phyloP scores from a whole-genome alignment of 108 stramenopile genomes.

The Epipyxis sp. region DNA sequence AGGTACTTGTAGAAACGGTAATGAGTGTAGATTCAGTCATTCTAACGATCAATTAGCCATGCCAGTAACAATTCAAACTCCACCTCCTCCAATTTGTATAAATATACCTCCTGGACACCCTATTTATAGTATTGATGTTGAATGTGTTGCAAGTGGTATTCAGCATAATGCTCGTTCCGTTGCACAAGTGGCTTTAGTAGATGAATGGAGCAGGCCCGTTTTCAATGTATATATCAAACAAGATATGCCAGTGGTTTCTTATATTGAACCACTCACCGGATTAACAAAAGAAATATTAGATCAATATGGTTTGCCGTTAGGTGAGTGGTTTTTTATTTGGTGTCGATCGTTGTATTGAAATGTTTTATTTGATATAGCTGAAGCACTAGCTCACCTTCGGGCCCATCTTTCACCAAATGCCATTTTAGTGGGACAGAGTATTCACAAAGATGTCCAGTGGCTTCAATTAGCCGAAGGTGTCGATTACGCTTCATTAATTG shows the following conservation, averaged over 20 bases:
- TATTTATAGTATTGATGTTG: slow-evolving; percentile 21
- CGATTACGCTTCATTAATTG: slow-evolving; percentile 24
- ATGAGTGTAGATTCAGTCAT: not conserved
- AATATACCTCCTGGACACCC: slow-evolving; percentile 8
- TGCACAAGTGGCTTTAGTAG: slow-evolving; percentile 9
- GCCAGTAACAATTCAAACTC: not conserved
- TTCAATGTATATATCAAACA: slow-evolving; percentile 14
- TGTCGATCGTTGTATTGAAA: not conserved
- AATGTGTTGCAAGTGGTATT: slow-evolving; percentile 19
- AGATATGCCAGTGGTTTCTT: slow-evolving; percentile 27
- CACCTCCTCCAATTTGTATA: not conserved
- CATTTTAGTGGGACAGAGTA: slow-evolving; percentile 25
- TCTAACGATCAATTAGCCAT: not conserved
- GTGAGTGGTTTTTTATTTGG: not conserved
- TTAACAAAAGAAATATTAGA: slow-evolving; percentile 16
- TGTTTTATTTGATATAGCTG: not conserved
- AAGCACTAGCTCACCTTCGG: slow-evolving; percentile 4
- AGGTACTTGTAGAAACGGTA: not conserved
- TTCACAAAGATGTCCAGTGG: slow-evolving; percentile 32
- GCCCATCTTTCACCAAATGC: not conserved
- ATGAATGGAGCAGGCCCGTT: not conserved
- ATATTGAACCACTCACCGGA: slow-evolving; percentile 8
- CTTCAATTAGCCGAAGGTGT: slow-evolving; percentile 14
- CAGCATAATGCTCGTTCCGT: slow-evolving; percentile 27
- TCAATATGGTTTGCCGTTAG: not conserved